Conservation (phyloP, 164 flowering plant genomes). For the Piper longum region DNA sequence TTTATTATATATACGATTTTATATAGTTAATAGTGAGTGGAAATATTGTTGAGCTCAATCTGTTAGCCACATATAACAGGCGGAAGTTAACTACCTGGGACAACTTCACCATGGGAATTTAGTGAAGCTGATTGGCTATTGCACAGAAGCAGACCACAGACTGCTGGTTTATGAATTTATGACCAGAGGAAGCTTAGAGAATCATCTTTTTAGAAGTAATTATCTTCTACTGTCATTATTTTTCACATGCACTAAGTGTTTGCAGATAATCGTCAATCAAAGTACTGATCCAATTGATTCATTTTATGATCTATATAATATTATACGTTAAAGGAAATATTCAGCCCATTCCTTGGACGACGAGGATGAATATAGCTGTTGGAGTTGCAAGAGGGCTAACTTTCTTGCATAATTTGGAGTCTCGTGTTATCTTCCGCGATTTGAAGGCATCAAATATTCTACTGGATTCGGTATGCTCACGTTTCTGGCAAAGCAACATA, state of each 20-base stretch:
- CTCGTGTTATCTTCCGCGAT: slow-evolving; percentile 64
- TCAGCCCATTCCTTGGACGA: slow-evolving; percentile 51
- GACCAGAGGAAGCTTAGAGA: slow-evolving; percentile 81
- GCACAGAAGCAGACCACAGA: slow-evolving; percentile 31
- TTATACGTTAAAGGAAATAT: slow-evolving; percentile 33
- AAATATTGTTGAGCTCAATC: background rate
- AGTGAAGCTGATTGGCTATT: slow-evolving; percentile 12
- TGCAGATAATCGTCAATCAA: too few relatives aligned
- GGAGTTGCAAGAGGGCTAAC: slow-evolving; percentile 56
- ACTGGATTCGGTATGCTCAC: slow-evolving; percentile 51
- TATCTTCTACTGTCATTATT: background rate
- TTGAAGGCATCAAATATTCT: slow-evolving; percentile 70
- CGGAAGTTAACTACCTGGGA: slow-evolving; percentile 14
- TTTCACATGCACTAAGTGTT: background rate
- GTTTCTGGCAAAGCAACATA: background rate
- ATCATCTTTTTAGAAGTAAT: slow-evolving; percentile 77
- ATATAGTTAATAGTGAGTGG: background rate
- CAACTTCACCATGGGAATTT: slow-evolving; percentile 12
- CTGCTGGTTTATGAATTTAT: slow-evolving; percentile 76
- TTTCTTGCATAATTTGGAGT: slow-evolving; percentile 46
- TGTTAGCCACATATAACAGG: slow-evolving; percentile 14
- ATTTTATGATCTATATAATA: too few relatives aligned
- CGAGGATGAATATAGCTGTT: slow-evolving; percentile 45
- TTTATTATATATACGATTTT: too few relatives aligned
- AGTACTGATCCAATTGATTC: background rate